These are phyloP conservation scores for Quercus tomentella DNA, from an alignment of 331 rosid genomes.

Conservation along the genomic window DNA sequence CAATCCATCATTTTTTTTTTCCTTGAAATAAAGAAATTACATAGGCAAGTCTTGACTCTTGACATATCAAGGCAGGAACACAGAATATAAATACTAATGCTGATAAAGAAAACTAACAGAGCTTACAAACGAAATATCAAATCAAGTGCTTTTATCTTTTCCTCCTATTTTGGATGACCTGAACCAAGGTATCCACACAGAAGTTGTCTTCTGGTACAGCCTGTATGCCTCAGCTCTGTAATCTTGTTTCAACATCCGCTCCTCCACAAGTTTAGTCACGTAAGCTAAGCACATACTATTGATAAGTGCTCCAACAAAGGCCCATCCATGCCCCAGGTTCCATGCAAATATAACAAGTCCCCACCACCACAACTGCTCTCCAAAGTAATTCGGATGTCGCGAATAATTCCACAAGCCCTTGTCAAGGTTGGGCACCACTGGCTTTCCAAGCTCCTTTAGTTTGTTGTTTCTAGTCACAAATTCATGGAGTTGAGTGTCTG, in stretches of 20 bases:
- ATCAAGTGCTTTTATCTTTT: conserved; percentile 61
- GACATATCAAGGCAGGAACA: neutral
- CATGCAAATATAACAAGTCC: conserved; percentile 70
- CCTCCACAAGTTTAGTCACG: conserved; percentile 87
- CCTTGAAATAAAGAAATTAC: conserved; percentile 10
- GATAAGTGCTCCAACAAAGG: conserved; percentile 54
- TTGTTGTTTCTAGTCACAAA: conserved; percentile 56
- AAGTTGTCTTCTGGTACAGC: conserved; percentile 82
- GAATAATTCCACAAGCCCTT: conserved; percentile 77
- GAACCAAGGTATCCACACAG: conserved; percentile 87
- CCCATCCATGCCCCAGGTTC: conserved; percentile 70
- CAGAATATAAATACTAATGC: neutral
- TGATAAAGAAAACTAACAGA: conserved; percentile 2
- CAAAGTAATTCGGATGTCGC: conserved; percentile 86
- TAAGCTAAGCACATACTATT: conserved; percentile 77
- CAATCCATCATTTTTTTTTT: conserved; percentile 1
- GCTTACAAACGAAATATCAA: neutral
- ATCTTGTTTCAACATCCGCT: conserved; percentile 61
- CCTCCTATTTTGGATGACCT: conserved; percentile 42
- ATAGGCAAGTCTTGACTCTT: conserved; percentile 1
- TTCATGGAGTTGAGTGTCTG: conserved; percentile 77
- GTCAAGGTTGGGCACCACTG: conserved; percentile 49
- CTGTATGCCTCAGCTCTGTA: conserved; percentile 68
- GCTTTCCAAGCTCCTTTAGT: conserved; percentile 55
- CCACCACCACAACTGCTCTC: conserved; percentile 99